Conservation (phyloP, 148 eudicot genomes). For the Bassia scoparia region DNA sequence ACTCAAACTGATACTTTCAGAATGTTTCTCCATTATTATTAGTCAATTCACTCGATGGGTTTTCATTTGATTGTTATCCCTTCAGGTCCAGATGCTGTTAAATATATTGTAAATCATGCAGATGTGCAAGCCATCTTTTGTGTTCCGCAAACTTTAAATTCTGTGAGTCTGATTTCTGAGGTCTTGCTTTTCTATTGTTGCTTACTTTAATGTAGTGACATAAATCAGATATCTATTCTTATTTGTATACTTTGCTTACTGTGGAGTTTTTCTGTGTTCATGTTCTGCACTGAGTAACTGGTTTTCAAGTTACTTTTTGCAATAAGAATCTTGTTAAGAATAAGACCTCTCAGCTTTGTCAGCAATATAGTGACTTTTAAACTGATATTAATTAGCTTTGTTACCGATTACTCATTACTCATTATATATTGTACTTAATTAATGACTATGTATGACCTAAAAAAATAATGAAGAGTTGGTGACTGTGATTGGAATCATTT, state of each 20-base stretch:
- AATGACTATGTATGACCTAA: not conserved
- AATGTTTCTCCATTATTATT: slow-evolving; percentile 4
- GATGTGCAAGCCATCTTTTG: slow-evolving; percentile 86
- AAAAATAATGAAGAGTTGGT: not conserved
- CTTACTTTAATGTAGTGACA: slow-evolving; percentile 4
- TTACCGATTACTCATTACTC: not conserved
- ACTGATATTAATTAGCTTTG: not conserved
- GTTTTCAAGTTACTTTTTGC: not conserved
- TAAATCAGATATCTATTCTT: not conserved
- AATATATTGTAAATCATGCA: slow-evolving; percentile 84
- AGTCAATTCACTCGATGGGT: slow-evolving; percentile 4
- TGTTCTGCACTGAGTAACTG: not conserved
- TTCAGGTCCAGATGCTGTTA: slow-evolving; percentile 97
- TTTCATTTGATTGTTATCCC: slow-evolving; percentile 17
- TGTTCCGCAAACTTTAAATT: slow-evolving; percentile 67
- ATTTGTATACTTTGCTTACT: not conserved
- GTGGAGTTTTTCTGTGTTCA: not conserved
- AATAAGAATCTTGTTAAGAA: not conserved
- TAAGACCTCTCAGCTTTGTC: not conserved
- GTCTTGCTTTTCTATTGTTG: slow-evolving; percentile 1
- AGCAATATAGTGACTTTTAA: not conserved
- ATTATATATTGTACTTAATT: not conserved
- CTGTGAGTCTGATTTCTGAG: slow-evolving; percentile 47
- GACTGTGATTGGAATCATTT: not conserved
- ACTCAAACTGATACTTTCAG: not conserved